Percentiles rank a stretch among this genome's conserved stretches.
phyloP scores from a whole-genome alignment of 306 rosid species.

The Casuarina cunninghamiana region DNA sequence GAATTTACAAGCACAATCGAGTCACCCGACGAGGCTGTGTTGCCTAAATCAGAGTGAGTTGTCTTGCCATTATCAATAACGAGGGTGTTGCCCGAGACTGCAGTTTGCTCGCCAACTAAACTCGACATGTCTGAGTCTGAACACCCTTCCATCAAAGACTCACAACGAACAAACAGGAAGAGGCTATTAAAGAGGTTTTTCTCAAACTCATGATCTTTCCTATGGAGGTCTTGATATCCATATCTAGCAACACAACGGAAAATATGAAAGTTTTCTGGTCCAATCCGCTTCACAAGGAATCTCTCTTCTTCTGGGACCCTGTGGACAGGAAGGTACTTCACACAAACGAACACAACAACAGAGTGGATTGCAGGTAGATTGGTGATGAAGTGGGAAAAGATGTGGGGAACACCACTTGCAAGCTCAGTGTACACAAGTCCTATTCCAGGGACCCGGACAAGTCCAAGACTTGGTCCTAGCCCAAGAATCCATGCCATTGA shows the following conservation, averaged over 20 bases:
- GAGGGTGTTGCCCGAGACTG: slow-evolving; percentile 37
- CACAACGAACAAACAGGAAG: slow-evolving; percentile 62
- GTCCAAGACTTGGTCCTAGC: slow-evolving; percentile 93
- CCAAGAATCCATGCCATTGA: slow-evolving; percentile 99
- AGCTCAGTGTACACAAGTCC: slow-evolving; percentile 98
- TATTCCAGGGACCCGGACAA: slow-evolving; percentile 93
- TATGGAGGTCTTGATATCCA: slow-evolving; percentile 86
- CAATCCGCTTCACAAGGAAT: slow-evolving; percentile 85
- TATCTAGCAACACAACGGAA: slow-evolving; percentile 92
- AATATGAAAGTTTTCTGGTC: slow-evolving; percentile 81
- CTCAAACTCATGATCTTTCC: slow-evolving; percentile 85
- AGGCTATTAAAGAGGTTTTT: slow-evolving; percentile 79
- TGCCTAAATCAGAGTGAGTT: slow-evolving; percentile 39
- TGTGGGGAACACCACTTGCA: slow-evolving; percentile 92
- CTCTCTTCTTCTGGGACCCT: slow-evolving; percentile 92
- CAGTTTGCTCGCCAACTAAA: slow-evolving; percentile 49
- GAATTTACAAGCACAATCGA: slow-evolving; percentile 57
- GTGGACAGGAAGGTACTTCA: slow-evolving; percentile 93
- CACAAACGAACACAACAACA: slow-evolving; percentile 85
- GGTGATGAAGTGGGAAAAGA: slow-evolving; percentile 96
- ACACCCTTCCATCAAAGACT: slow-evolving; percentile 92
- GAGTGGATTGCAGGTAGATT: slow-evolving; percentile 96
- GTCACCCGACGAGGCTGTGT: slow-evolving; percentile 56
- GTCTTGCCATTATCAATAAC: slow-evolving; percentile 39
- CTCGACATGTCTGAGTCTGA: slow-evolving; percentile 87